Conservation (phyloP, 1,284 basidiomycete genomes). For the Sanguinoderma infundibulare region DNA sequence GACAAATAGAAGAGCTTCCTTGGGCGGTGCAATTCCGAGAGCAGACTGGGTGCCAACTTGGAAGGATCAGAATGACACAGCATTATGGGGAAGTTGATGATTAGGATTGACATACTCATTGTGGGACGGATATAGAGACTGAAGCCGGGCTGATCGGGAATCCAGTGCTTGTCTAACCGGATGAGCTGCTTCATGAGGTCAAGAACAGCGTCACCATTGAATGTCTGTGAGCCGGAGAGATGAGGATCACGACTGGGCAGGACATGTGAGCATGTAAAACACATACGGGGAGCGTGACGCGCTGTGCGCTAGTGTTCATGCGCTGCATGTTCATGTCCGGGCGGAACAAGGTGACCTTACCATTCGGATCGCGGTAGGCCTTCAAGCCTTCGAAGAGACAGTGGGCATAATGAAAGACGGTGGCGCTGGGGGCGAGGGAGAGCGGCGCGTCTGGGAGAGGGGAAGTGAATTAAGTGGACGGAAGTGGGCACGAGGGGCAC, state of each 20-base stretch:
- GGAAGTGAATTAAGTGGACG: background rate
- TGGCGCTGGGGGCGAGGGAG: conserved; percentile 80
- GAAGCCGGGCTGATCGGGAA: conserved; percentile 89
- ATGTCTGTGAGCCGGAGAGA: conserved; percentile 54
- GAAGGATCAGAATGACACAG: background rate
- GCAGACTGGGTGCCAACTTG: conserved; percentile 90
- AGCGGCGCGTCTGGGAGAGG: conserved; percentile 43
- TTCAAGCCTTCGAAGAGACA: conserved; percentile 96
- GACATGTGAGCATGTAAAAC: background rate
- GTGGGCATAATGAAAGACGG: conserved; percentile 95
- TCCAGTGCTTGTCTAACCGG: conserved; percentile 89
- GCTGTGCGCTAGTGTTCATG: conserved; percentile 80
- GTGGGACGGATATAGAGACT: conserved; percentile 91
- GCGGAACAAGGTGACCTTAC: conserved; percentile 87
- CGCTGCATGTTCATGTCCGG: conserved; percentile 99
- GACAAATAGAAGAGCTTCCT: conserved; percentile 91
- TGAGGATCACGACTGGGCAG: background rate
- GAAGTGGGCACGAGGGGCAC: conserved; percentile 25
- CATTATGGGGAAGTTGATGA: conserved; percentile 3
- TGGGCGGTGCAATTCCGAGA: conserved; percentile 88
- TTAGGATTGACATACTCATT: conserved; percentile 55
- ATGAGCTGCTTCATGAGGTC: conserved; percentile 92
- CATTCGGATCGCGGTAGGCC: conserved; percentile 85
- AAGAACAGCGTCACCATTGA: conserved; percentile 81
- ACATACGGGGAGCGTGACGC: conserved; percentile 79